Evolutionary conservation across 139 green algal genomes (phyloP).

Genomic region (Chara braunii): DNA sequence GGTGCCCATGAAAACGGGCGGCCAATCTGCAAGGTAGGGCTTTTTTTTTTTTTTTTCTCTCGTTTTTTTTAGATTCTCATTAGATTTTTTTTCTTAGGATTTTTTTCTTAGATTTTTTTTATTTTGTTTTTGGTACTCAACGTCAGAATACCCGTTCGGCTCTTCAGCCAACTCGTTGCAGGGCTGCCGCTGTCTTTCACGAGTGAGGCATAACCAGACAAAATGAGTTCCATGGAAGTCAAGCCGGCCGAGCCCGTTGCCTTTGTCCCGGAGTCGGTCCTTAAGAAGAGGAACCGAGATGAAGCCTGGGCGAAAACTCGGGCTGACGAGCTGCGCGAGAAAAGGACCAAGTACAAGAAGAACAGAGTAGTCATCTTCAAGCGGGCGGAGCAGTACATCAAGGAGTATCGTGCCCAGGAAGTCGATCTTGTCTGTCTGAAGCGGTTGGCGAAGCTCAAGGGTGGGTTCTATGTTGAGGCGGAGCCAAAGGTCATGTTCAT

Average conservation of each 20-base stretch:
- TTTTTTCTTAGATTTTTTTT: too few species aligned
- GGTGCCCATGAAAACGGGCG: too few species aligned
- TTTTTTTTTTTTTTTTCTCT: too few species aligned
- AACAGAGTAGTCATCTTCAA: conserved; percentile 87
- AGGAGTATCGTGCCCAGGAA: conserved; percentile 93
- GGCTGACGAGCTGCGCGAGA: conserved; percentile 47
- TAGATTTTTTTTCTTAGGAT: too few species aligned
- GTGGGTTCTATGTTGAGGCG: conserved; percentile 88
- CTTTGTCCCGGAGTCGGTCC: conserved; percentile 64
- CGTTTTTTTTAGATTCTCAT: too few species aligned
- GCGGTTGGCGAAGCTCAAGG: conserved; percentile 77
- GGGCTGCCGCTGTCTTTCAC: too few species aligned
- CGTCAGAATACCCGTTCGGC: too few species aligned
- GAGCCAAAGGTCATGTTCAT: conserved; percentile 94
- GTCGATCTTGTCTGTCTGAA: conserved; percentile 80
- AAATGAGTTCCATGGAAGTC: too few species aligned
- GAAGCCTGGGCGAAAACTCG: neutral
- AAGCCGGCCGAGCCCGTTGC: neutral
- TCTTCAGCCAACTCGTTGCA: too few species aligned
- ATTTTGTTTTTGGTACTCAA: too few species aligned
- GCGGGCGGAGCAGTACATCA: conserved; percentile 91
- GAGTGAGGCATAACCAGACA: too few species aligned
- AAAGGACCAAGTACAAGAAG: conserved; percentile 57
- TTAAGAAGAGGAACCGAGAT: conserved; percentile 83
- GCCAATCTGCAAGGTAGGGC: too few species aligned